Percentiles rank a stretch among this genome's conserved stretches.
Conservation (phyloP, 1,284 basidiomycete species). For the Cutaneotrichosporon cavernicola region DNA sequence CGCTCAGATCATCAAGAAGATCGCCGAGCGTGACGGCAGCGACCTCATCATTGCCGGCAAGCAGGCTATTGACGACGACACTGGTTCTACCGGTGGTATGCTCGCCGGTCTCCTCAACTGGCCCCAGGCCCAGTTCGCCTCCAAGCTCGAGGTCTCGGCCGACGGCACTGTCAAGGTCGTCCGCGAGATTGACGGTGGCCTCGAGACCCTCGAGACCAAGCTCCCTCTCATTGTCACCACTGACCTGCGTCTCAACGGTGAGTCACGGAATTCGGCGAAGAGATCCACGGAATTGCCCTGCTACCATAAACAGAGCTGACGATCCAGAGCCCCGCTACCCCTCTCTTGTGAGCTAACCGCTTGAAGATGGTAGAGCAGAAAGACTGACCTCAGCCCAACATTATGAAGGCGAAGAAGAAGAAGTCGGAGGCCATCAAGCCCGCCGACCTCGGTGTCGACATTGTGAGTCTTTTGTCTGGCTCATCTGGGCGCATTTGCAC, state of each 20-base stretch:
- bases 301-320: constrained; percentile 6
- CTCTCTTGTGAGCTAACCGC: constrained; percentile 58
- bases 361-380: background rate
- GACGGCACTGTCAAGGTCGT: constrained; percentile 71
- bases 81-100: constrained; percentile 97
- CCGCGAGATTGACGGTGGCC: constrained; percentile 92
- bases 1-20: constrained; percentile 69
- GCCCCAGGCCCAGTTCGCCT: constrained; percentile 94
- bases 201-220: constrained; percentile 75
- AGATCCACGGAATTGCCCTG: background rate
- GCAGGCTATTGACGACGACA: constrained; percentile 97
- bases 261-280: constrained; percentile 35
- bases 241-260: constrained; percentile 69
- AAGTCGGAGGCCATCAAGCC: constrained; percentile 81
- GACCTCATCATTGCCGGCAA: constrained; percentile 97
- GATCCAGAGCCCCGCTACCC: constrained; percentile 83
- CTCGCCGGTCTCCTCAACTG: constrained; percentile 88
- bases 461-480: constrained; percentile 38
- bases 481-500: background rate
- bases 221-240: constrained; percentile 90
- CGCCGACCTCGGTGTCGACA: constrained; percentile 67
- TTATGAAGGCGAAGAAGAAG: constrained; percentile 99
- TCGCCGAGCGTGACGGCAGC: constrained; percentile 63
- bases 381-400: constrained; percentile 63
- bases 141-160: constrained; percentile 76